A percentile compares a stretch with the other conserved stretches of the same genome.
These are phyloP conservation scores for Filosporella fistucella DNA, from an alignment of 495 filamentous ascomycete species.

Conservation along the genomic window DNA sequence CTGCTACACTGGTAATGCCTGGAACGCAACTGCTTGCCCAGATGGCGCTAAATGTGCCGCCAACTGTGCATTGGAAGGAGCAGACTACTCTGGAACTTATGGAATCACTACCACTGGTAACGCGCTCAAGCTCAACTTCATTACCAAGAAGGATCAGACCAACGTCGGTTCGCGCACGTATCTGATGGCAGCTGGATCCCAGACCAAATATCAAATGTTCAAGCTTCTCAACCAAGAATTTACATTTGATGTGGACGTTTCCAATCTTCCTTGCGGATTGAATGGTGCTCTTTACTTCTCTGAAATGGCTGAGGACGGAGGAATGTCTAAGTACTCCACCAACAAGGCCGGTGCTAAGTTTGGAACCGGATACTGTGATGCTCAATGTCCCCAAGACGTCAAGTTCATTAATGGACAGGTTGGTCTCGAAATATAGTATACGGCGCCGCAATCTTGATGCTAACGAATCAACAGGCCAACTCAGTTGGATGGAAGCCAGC, in stretches of 20 bases:
- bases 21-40: conserved; percentile 51
- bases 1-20: conserved; percentile 62
- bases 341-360: conserved; percentile 69
- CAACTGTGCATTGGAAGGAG: conserved; percentile 59
- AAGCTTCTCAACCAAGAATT: conserved; percentile 59
- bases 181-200: conserved; percentile 41
- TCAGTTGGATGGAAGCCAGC: conserved; percentile 47
- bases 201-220: conserved; percentile 55
- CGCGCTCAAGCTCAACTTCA: conserved; percentile 51
- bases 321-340: conserved; percentile 40
- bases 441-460: no score
- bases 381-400: conserved; percentile 62
- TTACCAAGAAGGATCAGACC: conserved; percentile 30
- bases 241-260: conserved; percentile 66
- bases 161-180: conserved; percentile 61
- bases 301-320: conserved; percentile 63
- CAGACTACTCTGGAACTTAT: conserved; percentile 50
- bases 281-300: conserved; percentile 71
- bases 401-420: conserved; percentile 66
- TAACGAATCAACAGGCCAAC: conserved; percentile 33
- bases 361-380: conserved; percentile 73
- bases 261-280: conserved; percentile 62
- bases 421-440: conserved; percentile 24
- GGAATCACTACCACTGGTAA: conserved; percentile 52
- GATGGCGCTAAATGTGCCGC: conserved; percentile 48